Conservation (phyloP, 2,329 filamentous ascomycete species). For the Talaromyces sp. region DNA sequence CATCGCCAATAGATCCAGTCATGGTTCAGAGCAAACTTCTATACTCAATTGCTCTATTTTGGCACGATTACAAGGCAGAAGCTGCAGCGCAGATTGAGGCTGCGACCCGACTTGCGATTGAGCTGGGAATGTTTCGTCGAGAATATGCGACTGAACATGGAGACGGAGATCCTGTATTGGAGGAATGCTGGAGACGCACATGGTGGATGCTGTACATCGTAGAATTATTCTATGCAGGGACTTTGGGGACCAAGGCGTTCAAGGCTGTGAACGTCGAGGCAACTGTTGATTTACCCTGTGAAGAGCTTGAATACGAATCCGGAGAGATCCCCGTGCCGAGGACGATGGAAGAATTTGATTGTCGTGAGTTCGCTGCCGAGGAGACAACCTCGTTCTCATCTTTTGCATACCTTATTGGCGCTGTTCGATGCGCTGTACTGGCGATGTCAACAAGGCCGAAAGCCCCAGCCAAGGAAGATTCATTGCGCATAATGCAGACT, state of each 20-base stretch:
- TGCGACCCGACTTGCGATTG: constrained; percentile 24
- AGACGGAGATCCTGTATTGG: constrained; percentile 39
- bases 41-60: constrained; percentile 28
- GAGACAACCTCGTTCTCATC: constrained; percentile 29
- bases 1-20: constrained; percentile 20
- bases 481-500: constrained; percentile 30
- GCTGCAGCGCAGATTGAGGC: constrained; percentile 21
- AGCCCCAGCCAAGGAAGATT: constrained; percentile 23
- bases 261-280: constrained; percentile 23
- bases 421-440: constrained; percentile 24
- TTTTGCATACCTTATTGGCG: constrained; percentile 34
- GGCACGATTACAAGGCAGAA: constrained; percentile 24
- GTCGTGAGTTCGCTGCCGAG: constrained; percentile 29
- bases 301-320: constrained; percentile 31
- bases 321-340: constrained; percentile 25
- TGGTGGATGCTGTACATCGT: constrained; percentile 57
- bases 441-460: constrained; percentile 29
- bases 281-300: constrained; percentile 32
- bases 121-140: constrained; percentile 23
- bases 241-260: constrained; percentile 27
- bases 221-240: constrained; percentile 74
- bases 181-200: constrained; percentile 48
- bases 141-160: constrained; percentile 51
- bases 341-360: constrained; percentile 33
- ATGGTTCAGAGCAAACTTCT: constrained; percentile 27